Percentiles rank a stretch among this genome's conserved stretches.
phyloP scores from a whole-genome alignment of 305 asterid species.

The Salvia sclarea region DNA sequence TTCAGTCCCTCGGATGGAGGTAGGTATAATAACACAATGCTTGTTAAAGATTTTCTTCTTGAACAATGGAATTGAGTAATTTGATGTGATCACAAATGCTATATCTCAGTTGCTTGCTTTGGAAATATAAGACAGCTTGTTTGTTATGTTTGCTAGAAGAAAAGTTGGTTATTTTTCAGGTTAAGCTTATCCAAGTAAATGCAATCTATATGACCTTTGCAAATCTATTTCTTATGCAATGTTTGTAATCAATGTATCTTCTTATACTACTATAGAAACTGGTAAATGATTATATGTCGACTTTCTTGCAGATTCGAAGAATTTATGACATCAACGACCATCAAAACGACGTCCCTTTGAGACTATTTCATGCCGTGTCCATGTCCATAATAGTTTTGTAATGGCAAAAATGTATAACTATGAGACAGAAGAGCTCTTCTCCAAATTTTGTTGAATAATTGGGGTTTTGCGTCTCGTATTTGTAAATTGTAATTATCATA shows the following conservation, averaged over 20 bases:
- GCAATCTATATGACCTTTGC: background rate
- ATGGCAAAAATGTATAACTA: background rate
- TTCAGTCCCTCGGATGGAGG: constrained; percentile 43
- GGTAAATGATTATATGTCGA: background rate
- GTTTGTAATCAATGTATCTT: background rate
- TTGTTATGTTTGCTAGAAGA: background rate
- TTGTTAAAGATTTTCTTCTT: background rate
- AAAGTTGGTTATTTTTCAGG: background rate
- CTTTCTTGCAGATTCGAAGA: constrained; percentile 32
- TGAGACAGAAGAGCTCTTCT: background rate
- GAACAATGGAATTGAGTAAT: background rate
- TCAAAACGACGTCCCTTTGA: background rate
- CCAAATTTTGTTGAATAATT: constrained; percentile 2
- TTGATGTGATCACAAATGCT: background rate
- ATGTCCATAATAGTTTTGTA: background rate
- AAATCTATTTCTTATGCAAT: too few relatives aligned
- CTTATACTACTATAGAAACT: background rate
- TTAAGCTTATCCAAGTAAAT: background rate
- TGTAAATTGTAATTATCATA: background rate
- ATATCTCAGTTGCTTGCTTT: background rate
- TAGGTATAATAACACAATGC: constrained; percentile 9
- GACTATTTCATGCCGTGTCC: background rate
- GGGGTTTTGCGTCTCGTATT: background rate
- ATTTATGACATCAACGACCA: background rate
- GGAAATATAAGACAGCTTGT: background rate